A percentile compares a stretch with the other conserved stretches of the same genome.
Conservation (phyloP, 148 eudicot species). For the Dysphania ambrosioides region DNA sequence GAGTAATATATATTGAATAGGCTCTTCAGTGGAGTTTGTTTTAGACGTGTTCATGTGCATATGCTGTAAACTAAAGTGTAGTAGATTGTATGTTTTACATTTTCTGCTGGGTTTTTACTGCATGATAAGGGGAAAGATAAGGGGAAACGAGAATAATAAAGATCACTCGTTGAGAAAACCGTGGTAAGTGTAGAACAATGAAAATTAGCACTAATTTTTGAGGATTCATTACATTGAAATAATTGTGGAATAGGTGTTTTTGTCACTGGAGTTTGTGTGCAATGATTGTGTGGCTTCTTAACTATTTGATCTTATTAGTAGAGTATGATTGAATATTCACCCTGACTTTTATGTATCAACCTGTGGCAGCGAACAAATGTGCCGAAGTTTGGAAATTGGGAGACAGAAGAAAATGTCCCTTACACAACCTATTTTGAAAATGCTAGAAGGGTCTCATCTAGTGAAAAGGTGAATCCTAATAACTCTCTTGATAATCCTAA, state of each 20-base stretch:
- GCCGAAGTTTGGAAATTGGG: slow-evolving; percentile 57
- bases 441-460: slow-evolving; percentile 36
- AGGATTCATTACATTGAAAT: background rate
- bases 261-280: background rate
- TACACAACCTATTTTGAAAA: slow-evolving; percentile 45
- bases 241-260: background rate
- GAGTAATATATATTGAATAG: background rate
- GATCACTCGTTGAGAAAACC: background rate
- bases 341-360: slow-evolving; percentile 5
- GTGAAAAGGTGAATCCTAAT: slow-evolving; percentile 31
- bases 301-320: background rate
- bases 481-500: slow-evolving; percentile 25
- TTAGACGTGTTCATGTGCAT: background rate
- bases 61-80: background rate
- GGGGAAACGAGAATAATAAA: background rate
- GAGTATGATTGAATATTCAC: background rate
- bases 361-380: slow-evolving; percentile 42
- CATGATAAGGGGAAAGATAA: too few species aligned
- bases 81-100: background rate
- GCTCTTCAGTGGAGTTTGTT: background rate
- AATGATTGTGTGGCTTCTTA: background rate
- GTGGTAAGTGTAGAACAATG: background rate
- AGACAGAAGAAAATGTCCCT: slow-evolving; percentile 40
- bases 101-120: background rate
- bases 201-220: background rate